These are phyloP conservation scores for Tillandsia leiboldiana DNA, from an alignment of 176 grass and related monocot genomes.

Conservation along the genomic window DNA sequence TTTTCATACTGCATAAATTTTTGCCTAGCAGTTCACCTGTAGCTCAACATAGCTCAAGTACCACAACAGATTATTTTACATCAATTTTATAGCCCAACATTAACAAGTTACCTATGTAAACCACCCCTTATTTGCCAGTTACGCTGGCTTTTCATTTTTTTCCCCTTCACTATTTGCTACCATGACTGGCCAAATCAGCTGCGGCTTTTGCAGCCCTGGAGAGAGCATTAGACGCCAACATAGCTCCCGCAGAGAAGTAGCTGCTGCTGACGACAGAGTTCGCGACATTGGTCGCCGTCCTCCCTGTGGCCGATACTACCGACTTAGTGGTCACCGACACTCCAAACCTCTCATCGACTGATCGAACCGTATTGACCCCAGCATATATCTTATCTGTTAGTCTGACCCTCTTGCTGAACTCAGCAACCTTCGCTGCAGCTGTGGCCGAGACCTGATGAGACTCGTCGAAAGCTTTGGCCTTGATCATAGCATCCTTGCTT, in stretches of 20 bases:
- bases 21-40: too few species aligned
- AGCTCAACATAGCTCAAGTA: too few species aligned
- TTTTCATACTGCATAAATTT: too few species aligned
- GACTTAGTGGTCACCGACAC: slow-evolving; percentile 59
- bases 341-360: slow-evolving; percentile 62
- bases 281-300: slow-evolving; percentile 44
- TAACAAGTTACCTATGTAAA: slow-evolving; percentile 8
- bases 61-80: too few species aligned
- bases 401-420: slow-evolving; percentile 73
- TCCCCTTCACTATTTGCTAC: slow-evolving; percentile 39
- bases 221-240: slow-evolving; percentile 77
- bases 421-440: slow-evolving; percentile 54
- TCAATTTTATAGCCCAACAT: not conserved
- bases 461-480: slow-evolving; percentile 86
- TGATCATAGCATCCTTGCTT: slow-evolving; percentile 82
- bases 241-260: slow-evolving; percentile 85
- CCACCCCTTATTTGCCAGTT: too few species aligned
- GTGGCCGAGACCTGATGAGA: slow-evolving; percentile 53
- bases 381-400: slow-evolving; percentile 73
- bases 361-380: slow-evolving; percentile 54
- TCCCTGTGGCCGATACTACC: slow-evolving; percentile 46
- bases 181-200: slow-evolving; percentile 60
- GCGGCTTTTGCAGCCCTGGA: slow-evolving; percentile 52
- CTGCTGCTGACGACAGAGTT: slow-evolving; percentile 74
- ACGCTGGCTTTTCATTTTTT: not conserved